Evolutionary conservation across 2,329 filamentous ascomycete genomes (phyloP), one percentile per base, ranked within the genome.

Genomic region (Penicillium sp.): DNA sequence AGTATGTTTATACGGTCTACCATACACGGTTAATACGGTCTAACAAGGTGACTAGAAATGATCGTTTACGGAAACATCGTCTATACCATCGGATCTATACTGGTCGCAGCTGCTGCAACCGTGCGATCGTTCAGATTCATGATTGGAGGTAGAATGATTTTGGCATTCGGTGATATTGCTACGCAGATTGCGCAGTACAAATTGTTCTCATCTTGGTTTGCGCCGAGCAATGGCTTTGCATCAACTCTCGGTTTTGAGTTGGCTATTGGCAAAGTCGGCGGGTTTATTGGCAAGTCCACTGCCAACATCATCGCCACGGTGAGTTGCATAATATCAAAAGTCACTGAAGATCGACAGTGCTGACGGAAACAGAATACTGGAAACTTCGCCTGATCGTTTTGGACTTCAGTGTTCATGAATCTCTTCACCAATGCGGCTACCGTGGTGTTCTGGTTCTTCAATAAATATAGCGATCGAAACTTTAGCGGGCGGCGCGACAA

Each of bases 171-270:
- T n/a, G 84, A 86, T 57, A 84, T 86, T 20, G 82, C 84, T 0
- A 87, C 85, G 0, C 84, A 87, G 60, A 77, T 86, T 27, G 85
- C 85, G 0, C 83, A 86, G 65, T 87, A 86, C 67, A 85, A 86
- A 57, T 80, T 87, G 57, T 87, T 87, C 61, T 85, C 82, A 0
- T 84, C 82, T 0, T 87, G 84, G 84, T 87, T 87, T 57, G 77
- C 84, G 0, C 85, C 84, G 0, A 83, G 77, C 7, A 79, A 82
- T 53, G 84, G 84, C 1, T 87, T 87, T 63, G 85, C 84, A 0
- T 84, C 83, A 0, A 87, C 84, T 0, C 74, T 87, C 0, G 84
- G 79, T 0, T 80, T 87, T 4, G 84, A 87, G 65, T 74, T 87
- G 0, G 82, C 79, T 0, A 79, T 87, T 50, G 82, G 82, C 18